phyloP scores from a whole-genome alignment of 2,329 filamentous ascomycete genomes.

The Rosellinia necatrix region DNA sequence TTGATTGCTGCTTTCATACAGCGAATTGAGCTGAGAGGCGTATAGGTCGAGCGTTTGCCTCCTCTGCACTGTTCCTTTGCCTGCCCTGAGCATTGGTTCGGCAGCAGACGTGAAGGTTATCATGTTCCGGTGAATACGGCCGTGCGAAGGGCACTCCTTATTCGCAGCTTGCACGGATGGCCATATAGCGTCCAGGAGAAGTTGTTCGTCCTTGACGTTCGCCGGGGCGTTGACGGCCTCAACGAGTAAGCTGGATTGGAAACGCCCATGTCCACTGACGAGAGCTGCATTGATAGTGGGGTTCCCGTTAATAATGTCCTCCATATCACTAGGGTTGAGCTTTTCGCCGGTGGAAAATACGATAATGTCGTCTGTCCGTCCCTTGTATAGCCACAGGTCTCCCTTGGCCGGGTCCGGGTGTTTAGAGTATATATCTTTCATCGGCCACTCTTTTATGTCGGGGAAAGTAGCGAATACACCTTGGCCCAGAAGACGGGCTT shows the following conservation, averaged over 20 bases:
- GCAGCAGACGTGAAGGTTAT: slow-evolving; percentile 39
- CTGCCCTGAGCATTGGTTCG: slow-evolving; percentile 42
- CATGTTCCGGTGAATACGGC: slow-evolving; percentile 27
- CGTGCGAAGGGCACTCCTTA: slow-evolving; percentile 25
- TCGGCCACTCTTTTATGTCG: slow-evolving; percentile 27
- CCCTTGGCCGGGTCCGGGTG: slow-evolving; percentile 42
- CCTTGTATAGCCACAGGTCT: slow-evolving; percentile 41
- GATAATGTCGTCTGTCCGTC: slow-evolving; percentile 38
- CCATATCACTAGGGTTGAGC: slow-evolving; percentile 47
- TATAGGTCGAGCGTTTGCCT: slow-evolving; percentile 38
- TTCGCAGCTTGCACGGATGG: slow-evolving; percentile 26
- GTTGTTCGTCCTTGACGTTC: slow-evolving; percentile 7
- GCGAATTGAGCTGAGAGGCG: slow-evolving; percentile 37
- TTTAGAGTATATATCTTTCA: slow-evolving; percentile 30
- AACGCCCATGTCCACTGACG: slow-evolving; percentile 41
- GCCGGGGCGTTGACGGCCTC: slow-evolving; percentile 25
- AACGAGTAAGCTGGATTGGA: slow-evolving; percentile 35
- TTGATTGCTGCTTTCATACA: slow-evolving; percentile 35
- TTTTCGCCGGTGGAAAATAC: slow-evolving; percentile 50
- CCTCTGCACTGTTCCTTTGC: slow-evolving; percentile 46
- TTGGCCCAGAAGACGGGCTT: slow-evolving; percentile 32
- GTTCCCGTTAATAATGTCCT: slow-evolving; percentile 40
- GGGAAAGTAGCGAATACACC: slow-evolving; percentile 34
- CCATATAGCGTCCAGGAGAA: slow-evolving; percentile 28
- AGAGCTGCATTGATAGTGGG: slow-evolving; percentile 39